Conservation (phyloP, 2,329 filamentous ascomycete species). For the Stagonosporopsis vannaccii region DNA sequence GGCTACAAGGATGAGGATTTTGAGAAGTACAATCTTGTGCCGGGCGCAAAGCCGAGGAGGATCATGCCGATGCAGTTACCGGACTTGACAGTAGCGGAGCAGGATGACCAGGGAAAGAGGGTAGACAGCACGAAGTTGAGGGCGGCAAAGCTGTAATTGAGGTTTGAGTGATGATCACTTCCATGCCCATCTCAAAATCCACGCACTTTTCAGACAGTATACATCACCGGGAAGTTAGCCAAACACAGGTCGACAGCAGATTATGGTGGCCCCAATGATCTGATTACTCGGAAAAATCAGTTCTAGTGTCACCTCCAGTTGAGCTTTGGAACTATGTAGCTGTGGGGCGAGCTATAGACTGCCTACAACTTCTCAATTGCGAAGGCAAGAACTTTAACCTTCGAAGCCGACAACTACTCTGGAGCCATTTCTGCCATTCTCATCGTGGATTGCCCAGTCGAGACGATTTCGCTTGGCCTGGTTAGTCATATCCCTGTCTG, state of each 20-base stretch:
- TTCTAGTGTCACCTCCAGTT: not conserved
- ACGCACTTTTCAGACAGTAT: not conserved
- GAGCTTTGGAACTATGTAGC: not conserved
- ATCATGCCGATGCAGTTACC: slow-evolving; percentile 81
- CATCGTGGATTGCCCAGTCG: not conserved
- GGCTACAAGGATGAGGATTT: slow-evolving; percentile 70
- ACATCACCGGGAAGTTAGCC: not conserved
- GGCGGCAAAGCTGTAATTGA: slow-evolving; percentile 23
- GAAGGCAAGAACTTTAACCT: not conserved
- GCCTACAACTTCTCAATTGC: not conserved
- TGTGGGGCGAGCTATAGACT: too few relatives aligned
- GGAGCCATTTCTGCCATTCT: not conserved
- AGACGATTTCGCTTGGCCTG: not conserved
- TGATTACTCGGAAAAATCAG: too few relatives aligned
- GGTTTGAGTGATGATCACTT: not conserved
- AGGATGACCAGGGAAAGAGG: slow-evolving; percentile 78
- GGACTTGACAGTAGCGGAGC: slow-evolving; percentile 74
- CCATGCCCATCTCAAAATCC: not conserved
- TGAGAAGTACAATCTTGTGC: slow-evolving; percentile 72
- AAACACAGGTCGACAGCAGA: not conserved
- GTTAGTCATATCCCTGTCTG: not conserved
- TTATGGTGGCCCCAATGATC: too few relatives aligned
- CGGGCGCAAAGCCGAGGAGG: slow-evolving; percentile 68
- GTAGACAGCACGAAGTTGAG: slow-evolving; percentile 66
- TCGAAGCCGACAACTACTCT: not conserved